Percentiles rank a stretch among this genome's conserved stretches.
These are phyloP conservation scores for Ustilago sp. DNA, from an alignment of 1,284 basidiomycete species.

Conservation along the genomic window DNA sequence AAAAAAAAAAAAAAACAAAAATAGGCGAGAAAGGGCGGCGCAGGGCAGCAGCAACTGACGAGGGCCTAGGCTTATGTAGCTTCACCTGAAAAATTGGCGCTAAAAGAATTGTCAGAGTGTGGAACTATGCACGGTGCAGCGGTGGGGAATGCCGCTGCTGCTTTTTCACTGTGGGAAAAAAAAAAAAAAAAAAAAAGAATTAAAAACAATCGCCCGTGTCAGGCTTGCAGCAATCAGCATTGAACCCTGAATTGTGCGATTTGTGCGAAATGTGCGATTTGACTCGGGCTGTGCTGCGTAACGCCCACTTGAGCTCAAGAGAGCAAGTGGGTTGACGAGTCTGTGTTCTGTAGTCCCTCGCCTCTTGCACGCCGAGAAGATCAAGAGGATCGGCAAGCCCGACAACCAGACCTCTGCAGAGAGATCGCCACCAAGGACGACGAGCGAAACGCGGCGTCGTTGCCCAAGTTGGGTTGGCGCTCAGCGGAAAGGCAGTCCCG, in stretches of 20 bases:
- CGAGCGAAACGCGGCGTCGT: too few relatives aligned
- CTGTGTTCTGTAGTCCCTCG: too few relatives aligned
- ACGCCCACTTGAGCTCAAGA: background rate
- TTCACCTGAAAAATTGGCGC: too few relatives aligned
- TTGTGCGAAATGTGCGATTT: background rate
- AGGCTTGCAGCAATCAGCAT: background rate
- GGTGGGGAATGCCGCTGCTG: slow-evolving; percentile 4
- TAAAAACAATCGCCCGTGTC: background rate
- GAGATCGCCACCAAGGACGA: too few relatives aligned
- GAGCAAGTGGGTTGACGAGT: background rate
- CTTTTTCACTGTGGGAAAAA: background rate
- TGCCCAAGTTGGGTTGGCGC: background rate
- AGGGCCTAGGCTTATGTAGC: background rate
- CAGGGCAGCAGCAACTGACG: background rate
- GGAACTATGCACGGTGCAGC: background rate
- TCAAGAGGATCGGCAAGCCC: too few relatives aligned
- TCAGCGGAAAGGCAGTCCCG: background rate
- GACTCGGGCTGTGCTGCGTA: slow-evolving; percentile 2
- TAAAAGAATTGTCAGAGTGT: too few relatives aligned
- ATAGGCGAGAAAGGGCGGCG: slow-evolving; percentile 3
- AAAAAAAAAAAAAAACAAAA: background rate
- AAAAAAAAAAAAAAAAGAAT: too few relatives aligned
- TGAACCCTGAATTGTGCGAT: slow-evolving; percentile 1
- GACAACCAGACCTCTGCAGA: too few relatives aligned
- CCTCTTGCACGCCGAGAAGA: too few relatives aligned